Evolutionary conservation across 192 early-diverging fungal species (phyloP).

Genomic region (Coemansia interrupta): DNA sequence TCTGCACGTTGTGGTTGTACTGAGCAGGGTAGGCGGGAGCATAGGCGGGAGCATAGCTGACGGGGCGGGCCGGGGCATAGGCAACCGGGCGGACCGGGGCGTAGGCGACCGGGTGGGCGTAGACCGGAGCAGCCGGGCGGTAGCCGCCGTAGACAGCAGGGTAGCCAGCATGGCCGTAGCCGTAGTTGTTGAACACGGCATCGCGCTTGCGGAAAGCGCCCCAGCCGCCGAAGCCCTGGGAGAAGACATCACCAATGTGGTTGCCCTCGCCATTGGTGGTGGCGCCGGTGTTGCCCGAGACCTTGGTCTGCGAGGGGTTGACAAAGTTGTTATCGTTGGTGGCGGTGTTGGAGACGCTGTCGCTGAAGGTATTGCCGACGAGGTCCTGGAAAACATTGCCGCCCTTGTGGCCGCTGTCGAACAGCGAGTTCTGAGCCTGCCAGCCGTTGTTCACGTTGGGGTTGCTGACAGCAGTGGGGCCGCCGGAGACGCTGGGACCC

Average conservation of each 20-base stretch:
- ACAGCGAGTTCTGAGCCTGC: constrained; percentile 31
- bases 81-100: constrained; percentile 4
- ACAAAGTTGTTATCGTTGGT: constrained; percentile 38
- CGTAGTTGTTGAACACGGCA: constrained; percentile 37
- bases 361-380: constrained; percentile 26
- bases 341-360: constrained; percentile 21
- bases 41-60: constrained; percentile 10
- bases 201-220: constrained; percentile 21
- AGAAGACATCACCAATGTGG: constrained; percentile 27
- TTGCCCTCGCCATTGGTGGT: constrained; percentile 42
- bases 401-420: constrained; percentile 24
- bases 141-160: constrained; percentile 15
- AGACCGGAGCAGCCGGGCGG: constrained; percentile 7
- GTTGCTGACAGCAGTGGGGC: constrained; percentile 27
- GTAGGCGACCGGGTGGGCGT: constrained; percentile 10
- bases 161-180: constrained; percentile 14
- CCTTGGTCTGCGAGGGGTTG: constrained; percentile 27
- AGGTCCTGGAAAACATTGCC: constrained; percentile 25
- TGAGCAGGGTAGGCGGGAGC: constrained; percentile 6
- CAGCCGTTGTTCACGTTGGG: constrained; percentile 44
- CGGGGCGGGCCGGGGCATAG: constrained; percentile 12
- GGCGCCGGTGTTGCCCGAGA: constrained; percentile 34
- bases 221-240: constrained; percentile 2
- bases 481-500: constrained; percentile 19
- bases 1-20: constrained; percentile 37